Evolutionary conservation across 495 filamentous ascomycete species (phyloP), one percentile per base, ranked within the genome.

Genomic region (Rusavskia elegans): DNA sequence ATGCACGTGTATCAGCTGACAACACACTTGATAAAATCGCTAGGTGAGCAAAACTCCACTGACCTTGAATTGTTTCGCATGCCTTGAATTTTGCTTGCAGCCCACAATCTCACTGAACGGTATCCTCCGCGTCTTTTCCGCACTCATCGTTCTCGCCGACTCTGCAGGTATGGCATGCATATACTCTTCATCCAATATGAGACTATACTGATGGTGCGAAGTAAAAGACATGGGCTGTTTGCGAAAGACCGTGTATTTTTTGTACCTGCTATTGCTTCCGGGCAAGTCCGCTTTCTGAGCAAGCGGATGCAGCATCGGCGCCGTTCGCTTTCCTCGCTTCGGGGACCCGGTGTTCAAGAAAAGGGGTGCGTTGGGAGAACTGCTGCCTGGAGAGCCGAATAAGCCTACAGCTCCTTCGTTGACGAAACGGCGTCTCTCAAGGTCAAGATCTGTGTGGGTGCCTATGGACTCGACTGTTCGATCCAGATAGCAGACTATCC

Each of bases 161-260:
- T 82, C 81, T 0, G 76, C 79, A 35, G 92, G 89, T 73, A 94
- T 83, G 57, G 97, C 89, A 65, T 96, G 92, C 63, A 98, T 78
- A 59, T 94, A 95, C 63, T 98, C 92, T 44, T 87, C 87, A 61
- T 97, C 92, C 55, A 98, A 87, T 7, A 85, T 83, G 25, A 98
- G 71, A 14, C 93, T 79, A 38, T 85, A 81, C 61, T 89, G 80
- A 56, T 86, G 85, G 48, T 87, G 81, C 4, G 86, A 81, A 36
- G 92, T 81, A 63, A 98, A 87, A 27, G 87, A 82, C 86, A 96
- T 95, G 19, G 87, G 82, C 61, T 95, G 89, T 63, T 94, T 95
- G 57, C 93, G 81, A 68, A 83, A 86, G 17, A 98, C 93, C 29
- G 81, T 83, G 64, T 89, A 98, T 58, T 88, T 90, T 59, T 84